Conservation (phyloP, 768 basidiomycete species). For the Leccinum uliginosum region DNA sequence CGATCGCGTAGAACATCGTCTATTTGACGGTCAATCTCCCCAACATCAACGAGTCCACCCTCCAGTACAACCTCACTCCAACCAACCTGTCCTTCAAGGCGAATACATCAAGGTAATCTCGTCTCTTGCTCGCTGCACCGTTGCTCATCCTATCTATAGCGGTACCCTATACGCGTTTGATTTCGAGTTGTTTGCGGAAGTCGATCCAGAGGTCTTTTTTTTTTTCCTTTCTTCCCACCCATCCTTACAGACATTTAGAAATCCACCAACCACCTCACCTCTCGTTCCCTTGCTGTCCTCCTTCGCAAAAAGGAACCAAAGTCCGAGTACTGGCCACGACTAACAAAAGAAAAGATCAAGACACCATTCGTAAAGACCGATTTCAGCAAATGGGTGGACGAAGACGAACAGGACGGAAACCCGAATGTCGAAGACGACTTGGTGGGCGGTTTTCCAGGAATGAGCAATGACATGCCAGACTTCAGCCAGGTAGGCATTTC, state of each 20-base stretch:
- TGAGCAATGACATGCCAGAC: conserved; percentile 49
- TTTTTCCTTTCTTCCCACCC: not conserved
- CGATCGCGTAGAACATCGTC: conserved; percentile 65
- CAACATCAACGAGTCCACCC: conserved; percentile 54
- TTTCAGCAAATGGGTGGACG: conserved; percentile 94
- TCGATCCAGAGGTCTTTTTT: conserved; percentile 63
- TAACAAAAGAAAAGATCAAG: conserved; percentile 85
- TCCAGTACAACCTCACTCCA: conserved; percentile 57
- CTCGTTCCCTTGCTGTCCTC: conserved; percentile 62
- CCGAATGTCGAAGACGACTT: conserved; percentile 36
- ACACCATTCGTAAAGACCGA: conserved; percentile 88
- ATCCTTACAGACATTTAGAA: conserved; percentile 11
- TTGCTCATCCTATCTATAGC: conserved; percentile 15
- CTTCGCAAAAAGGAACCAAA: conserved; percentile 78
- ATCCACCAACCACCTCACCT: conserved; percentile 50
- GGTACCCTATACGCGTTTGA: conserved; percentile 66
- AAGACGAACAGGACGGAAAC: conserved; percentile 88
- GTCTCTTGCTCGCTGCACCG: not conserved
- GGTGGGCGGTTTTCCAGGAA: conserved; percentile 36
- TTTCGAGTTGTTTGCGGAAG: conserved; percentile 70
- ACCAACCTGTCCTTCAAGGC: conserved; percentile 63
- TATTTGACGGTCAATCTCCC: conserved; percentile 83
- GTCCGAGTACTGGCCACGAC: conserved; percentile 86
- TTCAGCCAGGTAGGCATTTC: conserved; percentile 48
- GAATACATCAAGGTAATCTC: conserved; percentile 55